Evolutionary conservation across 371 early-diverging fungal species (phyloP), one percentile per base, ranked within the genome.

Genomic region (Apophysomyces variabilis): DNA sequence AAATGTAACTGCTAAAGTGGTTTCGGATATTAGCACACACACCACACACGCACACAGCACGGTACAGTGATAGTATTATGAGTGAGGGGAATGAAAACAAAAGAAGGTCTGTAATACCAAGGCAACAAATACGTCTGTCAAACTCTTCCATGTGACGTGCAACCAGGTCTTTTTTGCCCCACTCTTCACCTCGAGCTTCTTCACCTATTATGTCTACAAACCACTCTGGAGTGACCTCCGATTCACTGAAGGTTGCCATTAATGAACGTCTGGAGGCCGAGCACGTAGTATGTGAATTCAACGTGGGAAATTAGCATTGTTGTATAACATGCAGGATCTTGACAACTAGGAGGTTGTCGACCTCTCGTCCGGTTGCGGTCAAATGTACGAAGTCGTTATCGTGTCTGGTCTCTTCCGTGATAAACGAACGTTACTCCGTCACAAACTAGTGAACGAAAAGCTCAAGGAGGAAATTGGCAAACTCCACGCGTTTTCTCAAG

Each of bases 401-500:
- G 92, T 94, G 1, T 90, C 90, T 18, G 68, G 83, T 61, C 38
- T 79, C 57, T 94, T 94, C 70, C 88, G 85, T 64, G 92, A 90
- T 47, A 90, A 89, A 72, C 73, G 87, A 12, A 69, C 87, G 14
- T 81, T 94, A 13, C 87, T 88, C 61, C 85, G 90, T 71, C 94
- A 94, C 66, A 82, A 88, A 73, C 72, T 94, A 67, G 94, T 94
- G 5, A 94, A 94, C 70, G 91, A 91, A 56, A 83, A 87, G 0
- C 77, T 87, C 60, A 92, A 92, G 77, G 89, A 87, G 38, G 88
- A 90, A 70, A 92, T 94, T 61, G 81, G 89, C 13, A 80, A 82
- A 61, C 87, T 94, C 6, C 94, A 94, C 61, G 94, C 94, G 39
- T 92, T 94, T 67, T 90, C 92, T 58, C 93, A 93, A 85, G 92